Percentiles rank a stretch among this genome's conserved stretches.
Evolutionary conservation across 192 early-diverging fungal genomes (phyloP).

Genomic region (Coemansia sp.): DNA sequence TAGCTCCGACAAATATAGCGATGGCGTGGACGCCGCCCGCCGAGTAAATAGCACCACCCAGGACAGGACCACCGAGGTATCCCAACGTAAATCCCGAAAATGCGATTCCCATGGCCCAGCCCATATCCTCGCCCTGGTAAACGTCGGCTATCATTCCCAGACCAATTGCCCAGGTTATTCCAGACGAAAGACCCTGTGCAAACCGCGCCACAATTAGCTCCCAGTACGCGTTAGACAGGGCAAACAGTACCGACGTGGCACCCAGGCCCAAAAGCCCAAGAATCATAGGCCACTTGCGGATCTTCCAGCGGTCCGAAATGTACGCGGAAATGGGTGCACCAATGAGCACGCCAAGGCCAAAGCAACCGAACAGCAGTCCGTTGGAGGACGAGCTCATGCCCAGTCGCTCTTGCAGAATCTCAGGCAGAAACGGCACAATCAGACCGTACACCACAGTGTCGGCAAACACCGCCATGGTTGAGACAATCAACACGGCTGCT

Average conservation of each 20-base stretch:
- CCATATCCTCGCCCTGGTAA: conserved; percentile 61
- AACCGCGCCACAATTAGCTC: conserved; percentile 68
- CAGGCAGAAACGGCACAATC: conserved; percentile 68
- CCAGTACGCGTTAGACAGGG: conserved; percentile 62
- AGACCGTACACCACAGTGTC: conserved; percentile 71
- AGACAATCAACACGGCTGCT: conserved; percentile 40
- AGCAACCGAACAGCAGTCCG: conserved; percentile 71
- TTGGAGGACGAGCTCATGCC: conserved; percentile 58
- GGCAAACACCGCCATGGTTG: conserved; percentile 64
- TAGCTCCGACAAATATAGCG: conserved; percentile 65
- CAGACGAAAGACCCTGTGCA: conserved; percentile 71
- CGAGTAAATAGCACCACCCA: conserved; percentile 66
- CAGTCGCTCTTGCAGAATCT: conserved; percentile 62
- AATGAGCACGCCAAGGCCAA: conserved; percentile 66
- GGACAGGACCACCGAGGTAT: conserved; percentile 64
- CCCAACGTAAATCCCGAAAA: conserved; percentile 69
- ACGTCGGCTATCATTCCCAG: conserved; percentile 73
- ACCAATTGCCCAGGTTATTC: conserved; percentile 72
- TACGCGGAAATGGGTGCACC: conserved; percentile 68
- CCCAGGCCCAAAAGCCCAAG: conserved; percentile 65
- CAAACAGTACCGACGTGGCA: conserved; percentile 65
- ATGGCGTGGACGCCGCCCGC: conserved; percentile 67
- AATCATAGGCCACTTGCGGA: conserved; percentile 75
- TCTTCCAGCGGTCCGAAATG: conserved; percentile 69
- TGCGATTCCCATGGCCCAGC: conserved; percentile 71